phyloP scores from a whole-genome alignment of 768 basidiomycete species.

The Mycena floridula region DNA sequence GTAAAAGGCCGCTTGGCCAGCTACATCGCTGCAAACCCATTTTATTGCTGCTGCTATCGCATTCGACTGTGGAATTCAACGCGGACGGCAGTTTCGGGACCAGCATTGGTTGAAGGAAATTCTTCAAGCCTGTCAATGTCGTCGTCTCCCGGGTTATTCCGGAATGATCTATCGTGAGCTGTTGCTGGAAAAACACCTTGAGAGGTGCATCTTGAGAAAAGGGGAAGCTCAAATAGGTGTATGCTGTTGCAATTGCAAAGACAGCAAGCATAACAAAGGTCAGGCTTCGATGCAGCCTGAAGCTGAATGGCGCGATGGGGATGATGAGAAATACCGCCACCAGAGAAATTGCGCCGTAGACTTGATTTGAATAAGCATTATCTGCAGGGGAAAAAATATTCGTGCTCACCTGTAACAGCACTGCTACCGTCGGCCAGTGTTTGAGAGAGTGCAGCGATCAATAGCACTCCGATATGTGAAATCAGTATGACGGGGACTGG shows the following conservation, averaged over 20 bases:
- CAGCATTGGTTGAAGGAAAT: too few species aligned
- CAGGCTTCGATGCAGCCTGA: constrained; percentile 33
- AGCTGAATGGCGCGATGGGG: constrained; percentile 60
- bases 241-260: background rate
- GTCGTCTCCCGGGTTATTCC: too few species aligned
- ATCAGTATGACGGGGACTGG: constrained; percentile 48
- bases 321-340: constrained; percentile 46
- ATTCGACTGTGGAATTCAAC: too few species aligned
- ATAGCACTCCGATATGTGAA: constrained; percentile 40
- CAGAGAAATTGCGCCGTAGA: constrained; percentile 41
- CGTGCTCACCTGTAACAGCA: constrained; percentile 28
- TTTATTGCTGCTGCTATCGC: too few species aligned
- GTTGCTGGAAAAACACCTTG: constrained; percentile 69
- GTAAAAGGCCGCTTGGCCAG: too few species aligned
- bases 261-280: constrained; percentile 16
- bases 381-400: constrained; percentile 16
- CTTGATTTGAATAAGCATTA: constrained; percentile 23
- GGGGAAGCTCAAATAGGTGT: constrained; percentile 36
- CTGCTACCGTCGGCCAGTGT: constrained; percentile 59
- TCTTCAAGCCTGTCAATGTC: too few species aligned
- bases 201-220: constrained; percentile 57
- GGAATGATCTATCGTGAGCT: too few species aligned
- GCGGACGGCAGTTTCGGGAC: too few species aligned
- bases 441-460: constrained; percentile 45
- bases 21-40: too few species aligned